A percentile compares a stretch with the other conserved stretches of the same genome.
These are phyloP conservation scores for Epichloe bromicola DNA, from an alignment of 2,329 filamentous ascomycete genomes.

Conservation along the genomic window DNA sequence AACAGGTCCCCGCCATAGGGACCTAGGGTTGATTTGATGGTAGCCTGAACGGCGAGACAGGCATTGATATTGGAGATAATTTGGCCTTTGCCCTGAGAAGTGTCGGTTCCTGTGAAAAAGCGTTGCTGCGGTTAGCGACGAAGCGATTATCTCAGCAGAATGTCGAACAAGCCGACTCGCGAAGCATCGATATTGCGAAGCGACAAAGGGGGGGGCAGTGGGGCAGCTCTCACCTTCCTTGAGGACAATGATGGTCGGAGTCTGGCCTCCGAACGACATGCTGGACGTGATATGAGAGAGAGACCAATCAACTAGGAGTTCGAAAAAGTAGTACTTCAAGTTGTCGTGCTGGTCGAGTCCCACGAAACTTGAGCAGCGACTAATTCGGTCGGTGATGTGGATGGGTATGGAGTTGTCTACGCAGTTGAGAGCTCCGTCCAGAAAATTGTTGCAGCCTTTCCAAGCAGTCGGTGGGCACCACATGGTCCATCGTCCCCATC, in stretches of 20 bases:
- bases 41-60: constrained; percentile 87
- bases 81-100: constrained; percentile 93
- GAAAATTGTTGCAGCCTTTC: constrained; percentile 6
- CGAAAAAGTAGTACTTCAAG: constrained; percentile 5
- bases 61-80: constrained; percentile 98
- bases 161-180: background rate
- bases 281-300: constrained; percentile 15
- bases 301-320: constrained; percentile 6
- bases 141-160: background rate
- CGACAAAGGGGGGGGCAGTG: constrained; percentile 18
- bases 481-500: too few relatives aligned
- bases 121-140: background rate
- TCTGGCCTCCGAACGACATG: constrained; percentile 96
- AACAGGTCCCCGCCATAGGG: constrained; percentile 95
- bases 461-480: background rate
- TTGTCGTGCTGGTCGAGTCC: background rate
- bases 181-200: constrained; percentile 6
- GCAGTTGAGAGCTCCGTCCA: constrained; percentile 3
- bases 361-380: background rate
- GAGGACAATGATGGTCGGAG: constrained; percentile 94
- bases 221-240: constrained; percentile 65
- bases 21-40: constrained; percentile 89
- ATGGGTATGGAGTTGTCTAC: background rate
- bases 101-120: constrained; percentile 64
- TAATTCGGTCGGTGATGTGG: background rate